Conservation (phyloP, 1,284 basidiomycete genomes). For the Mycena citricolor region DNA sequence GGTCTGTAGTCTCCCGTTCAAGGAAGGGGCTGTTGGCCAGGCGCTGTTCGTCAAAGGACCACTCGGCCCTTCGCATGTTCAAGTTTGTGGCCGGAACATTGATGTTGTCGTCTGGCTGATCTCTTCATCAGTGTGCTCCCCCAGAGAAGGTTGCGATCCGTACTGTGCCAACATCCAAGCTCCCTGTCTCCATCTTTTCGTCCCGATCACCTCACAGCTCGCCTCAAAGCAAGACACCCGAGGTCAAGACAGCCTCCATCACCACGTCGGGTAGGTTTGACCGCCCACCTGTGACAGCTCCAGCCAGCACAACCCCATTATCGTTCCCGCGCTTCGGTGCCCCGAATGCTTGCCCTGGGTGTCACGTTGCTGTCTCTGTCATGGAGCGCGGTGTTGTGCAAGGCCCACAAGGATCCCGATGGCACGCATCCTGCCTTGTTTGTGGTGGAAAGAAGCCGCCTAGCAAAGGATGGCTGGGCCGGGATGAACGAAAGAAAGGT, state of each 20-base stretch:
- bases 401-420: constrained; percentile 74
- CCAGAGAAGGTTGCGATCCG: constrained; percentile 45
- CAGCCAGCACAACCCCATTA: constrained; percentile 34
- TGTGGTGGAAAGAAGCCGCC: constrained; percentile 67
- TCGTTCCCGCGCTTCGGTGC: constrained; percentile 67
- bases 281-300: constrained; percentile 40
- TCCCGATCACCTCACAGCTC: constrained; percentile 1
- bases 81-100: constrained; percentile 58
- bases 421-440: constrained; percentile 74
- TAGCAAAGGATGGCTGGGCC: constrained; percentile 40
- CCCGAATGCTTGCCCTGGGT: constrained; percentile 66
- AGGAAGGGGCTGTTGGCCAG: constrained; percentile 57
- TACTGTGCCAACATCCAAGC: constrained; percentile 26
- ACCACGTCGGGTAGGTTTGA: constrained; percentile 41
- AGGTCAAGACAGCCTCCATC: constrained; percentile 21
- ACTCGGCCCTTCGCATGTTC: constrained; percentile 67
- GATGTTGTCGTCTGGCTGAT: constrained; percentile 8
- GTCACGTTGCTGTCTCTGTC: constrained; percentile 65
- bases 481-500: constrained; percentile 48
- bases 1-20: constrained; percentile 63
- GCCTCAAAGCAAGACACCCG: too few species aligned
- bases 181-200: constrained; percentile 26
- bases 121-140: constrained; percentile 56
- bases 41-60: constrained; percentile 66
- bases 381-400: constrained; percentile 84